Percentiles rank a stretch among this genome's conserved stretches.
These are phyloP conservation scores for Peterozyma toletana DNA, from an alignment of 805 yeast genomes.

Conservation along the genomic window DNA sequence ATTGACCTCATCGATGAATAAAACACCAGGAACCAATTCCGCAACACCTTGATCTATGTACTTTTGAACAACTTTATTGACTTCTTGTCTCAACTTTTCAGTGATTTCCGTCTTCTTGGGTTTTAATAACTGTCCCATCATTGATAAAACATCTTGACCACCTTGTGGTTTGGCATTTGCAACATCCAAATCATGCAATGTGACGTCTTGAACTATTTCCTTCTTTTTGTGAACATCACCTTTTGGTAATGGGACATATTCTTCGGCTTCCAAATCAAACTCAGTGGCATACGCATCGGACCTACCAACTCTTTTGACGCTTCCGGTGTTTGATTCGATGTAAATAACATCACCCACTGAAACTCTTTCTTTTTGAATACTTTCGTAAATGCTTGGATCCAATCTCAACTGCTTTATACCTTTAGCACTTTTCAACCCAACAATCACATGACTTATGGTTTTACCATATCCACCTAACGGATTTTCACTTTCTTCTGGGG, in stretches of 20 bases:
- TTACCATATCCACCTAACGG: conserved; percentile 98
- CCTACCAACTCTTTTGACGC: conserved; percentile 94
- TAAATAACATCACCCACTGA: conserved; percentile 95
- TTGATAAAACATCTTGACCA: conserved; percentile 91
- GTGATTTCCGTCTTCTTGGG: conserved; percentile 97
- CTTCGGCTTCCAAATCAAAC: conserved; percentile 97
- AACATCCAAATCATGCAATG: conserved; percentile 91
- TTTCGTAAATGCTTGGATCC: conserved; percentile 89
- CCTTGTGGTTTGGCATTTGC: conserved; percentile 96
- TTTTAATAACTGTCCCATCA: conserved; percentile 95
- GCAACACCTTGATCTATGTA: conserved; percentile 98
- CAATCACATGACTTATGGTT: conserved; percentile 87
- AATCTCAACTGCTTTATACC: conserved; percentile 85
- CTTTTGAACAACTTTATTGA: conserved; percentile 90
- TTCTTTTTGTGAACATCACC: conserved; percentile 98
- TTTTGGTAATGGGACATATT: conserved; percentile 96
- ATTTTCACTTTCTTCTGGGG: conserved; percentile 94
- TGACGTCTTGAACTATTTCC: conserved; percentile 95
- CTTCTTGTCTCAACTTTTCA: conserved; percentile 88
- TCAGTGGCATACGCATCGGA: conserved; percentile 99
- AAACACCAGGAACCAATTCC: conserved; percentile 94
- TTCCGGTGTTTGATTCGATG: conserved; percentile 95
- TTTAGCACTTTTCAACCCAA: conserved; percentile 87
- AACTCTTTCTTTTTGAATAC: conserved; percentile 91
- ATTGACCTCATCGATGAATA: conserved; percentile 96